Base-by-base conservation (phyloP, 306 rosid species). In the Pterocarpus santalinus region DNA sequence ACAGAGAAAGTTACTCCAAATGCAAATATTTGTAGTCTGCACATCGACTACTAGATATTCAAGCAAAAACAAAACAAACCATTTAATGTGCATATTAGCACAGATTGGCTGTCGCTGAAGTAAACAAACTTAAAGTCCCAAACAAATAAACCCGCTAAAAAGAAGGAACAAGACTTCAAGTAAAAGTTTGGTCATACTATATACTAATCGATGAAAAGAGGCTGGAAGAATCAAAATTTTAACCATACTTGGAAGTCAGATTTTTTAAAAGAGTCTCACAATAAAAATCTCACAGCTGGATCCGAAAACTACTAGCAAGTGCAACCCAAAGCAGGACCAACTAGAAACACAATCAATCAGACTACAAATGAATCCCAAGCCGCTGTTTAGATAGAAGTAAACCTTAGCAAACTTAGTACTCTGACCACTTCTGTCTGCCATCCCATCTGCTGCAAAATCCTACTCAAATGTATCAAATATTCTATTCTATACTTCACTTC, bases 291-390 rank as follows among this genome's bases (percentile, higher is more conserved):
- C 58, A 66, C 58, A 55, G 10, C n/a, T 53, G 34, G 44, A 67
- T 67, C 46, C 36, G 44, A 38, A 57, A 73, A 53, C 65, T 11
- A 69, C 57, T 17, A 67, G 56, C 43, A 67, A 61, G 15, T n/a
- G 66, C 22, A 36, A 75, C 33, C 49, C 57, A 9, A 60, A n/a
- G 49, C 4, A 49, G 64, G 53, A 76, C 47, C 63, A n/a, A 5
- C 51, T 15, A 64, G 35, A 76, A 36, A 22, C 47, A n/a, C 46
- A 63, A 60, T 7, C 44, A 60, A 33, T 44, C 10, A 75, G 32
- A 43, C 44, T 15, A 30, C 41, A 39, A 43, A 32, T 10, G 69
- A 69, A 55, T 67, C 44, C 11, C 52, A 32, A 57, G 36, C 33
- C 69, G 46, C 33, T 28, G 56, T 43, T 14, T 41, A 67, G 13